Base-by-base conservation (phyloP, 2,329 filamentous ascomycete genomes). In the Tothia fuscella region DNA sequence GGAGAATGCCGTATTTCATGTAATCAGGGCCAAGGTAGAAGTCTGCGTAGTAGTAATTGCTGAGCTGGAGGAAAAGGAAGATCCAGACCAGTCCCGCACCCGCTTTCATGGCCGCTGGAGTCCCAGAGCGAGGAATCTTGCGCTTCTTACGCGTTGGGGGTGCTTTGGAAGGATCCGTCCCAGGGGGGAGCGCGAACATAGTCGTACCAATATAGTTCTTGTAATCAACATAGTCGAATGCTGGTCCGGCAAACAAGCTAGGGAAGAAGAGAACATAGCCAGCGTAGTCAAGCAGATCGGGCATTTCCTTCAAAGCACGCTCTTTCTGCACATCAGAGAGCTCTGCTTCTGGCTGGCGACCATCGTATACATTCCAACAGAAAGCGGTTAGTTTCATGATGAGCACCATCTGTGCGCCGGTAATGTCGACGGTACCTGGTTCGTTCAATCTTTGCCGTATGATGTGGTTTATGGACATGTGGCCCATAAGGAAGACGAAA, bases 301-400 rank as follows among this genome's bases (percentile, higher is more conserved):
- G 93, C 42, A 98, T 69, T 34, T 83, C 64, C 41, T 69, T 71
- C 31, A 98, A 72, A 35, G 82, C 82, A 22, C 84, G 78, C 49
- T 88, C 82, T 55, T 81, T 88, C 59, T 98, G 91, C 34, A 82
- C 76, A 38, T 91, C 84, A 1, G 83, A 84, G n/a, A 98, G 74
- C 44, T 88, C 76, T 32, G 80, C 72, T 14, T 81, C 76, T 3
- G 85, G 78, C 16, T 93, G 70, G 45, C 80, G 78, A 16, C 91
- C 93, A 59, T 98, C 91, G 53, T 91, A 87, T 6, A 96, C 80
- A 57, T 96, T 96, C 91, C 91, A 98, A 65, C 86, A 93, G 57
- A 98, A 98, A 4, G 89, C 83, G 17, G 80, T 86, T 26, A 98
- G 76, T 57, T 98, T 98, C 86, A 98, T 98, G 48, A 96, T 80